phyloP scores from a whole-genome alignment of 352 stramenopile genomes.

The Phytophthora pseudosyringae region DNA sequence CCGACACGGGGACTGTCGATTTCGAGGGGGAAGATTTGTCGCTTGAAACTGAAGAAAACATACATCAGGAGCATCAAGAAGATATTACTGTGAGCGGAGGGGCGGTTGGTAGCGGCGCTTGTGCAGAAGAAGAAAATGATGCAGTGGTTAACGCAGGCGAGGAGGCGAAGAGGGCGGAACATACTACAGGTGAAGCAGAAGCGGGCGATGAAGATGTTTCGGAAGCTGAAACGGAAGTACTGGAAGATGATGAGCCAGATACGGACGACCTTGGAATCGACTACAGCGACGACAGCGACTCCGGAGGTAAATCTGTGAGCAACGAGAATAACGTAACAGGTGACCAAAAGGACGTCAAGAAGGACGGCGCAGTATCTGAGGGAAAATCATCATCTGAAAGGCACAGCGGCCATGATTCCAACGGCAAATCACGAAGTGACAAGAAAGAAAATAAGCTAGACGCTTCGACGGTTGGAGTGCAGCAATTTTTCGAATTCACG shows the following conservation, averaged over 20 bases:
- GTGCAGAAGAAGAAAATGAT: not conserved
- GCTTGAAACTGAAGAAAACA: conserved; percentile 19
- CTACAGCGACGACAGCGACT: conserved; percentile 47
- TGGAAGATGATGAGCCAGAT: conserved; percentile 39
- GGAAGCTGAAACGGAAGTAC: conserved; percentile 45
- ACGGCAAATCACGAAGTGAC: conserved; percentile 1
- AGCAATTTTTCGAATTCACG: conserved; percentile 50
- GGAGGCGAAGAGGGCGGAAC: conserved; percentile 1
- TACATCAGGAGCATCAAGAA: conserved; percentile 9
- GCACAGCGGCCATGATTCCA: conserved; percentile 1
- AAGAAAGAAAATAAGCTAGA: conserved; percentile 17
- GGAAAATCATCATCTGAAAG: not conserved
- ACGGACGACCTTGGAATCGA: conserved; percentile 47
- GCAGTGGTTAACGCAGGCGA: not conserved
- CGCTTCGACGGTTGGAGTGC: conserved; percentile 27
- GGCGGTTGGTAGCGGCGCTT: not conserved
- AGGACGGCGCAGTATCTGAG: not conserved
- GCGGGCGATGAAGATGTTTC: conserved; percentile 38
- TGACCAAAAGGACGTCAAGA: conserved; percentile 5
- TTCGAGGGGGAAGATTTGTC: conserved; percentile 39
- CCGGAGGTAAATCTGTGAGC: not conserved
- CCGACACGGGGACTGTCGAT: conserved; percentile 43
- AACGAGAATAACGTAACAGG: not conserved
- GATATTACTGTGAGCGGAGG: not conserved
- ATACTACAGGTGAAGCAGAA: not conserved